Evolutionary conservation across 148 eudicot genomes (phyloP).

Genomic region (Oxyria digyna): DNA sequence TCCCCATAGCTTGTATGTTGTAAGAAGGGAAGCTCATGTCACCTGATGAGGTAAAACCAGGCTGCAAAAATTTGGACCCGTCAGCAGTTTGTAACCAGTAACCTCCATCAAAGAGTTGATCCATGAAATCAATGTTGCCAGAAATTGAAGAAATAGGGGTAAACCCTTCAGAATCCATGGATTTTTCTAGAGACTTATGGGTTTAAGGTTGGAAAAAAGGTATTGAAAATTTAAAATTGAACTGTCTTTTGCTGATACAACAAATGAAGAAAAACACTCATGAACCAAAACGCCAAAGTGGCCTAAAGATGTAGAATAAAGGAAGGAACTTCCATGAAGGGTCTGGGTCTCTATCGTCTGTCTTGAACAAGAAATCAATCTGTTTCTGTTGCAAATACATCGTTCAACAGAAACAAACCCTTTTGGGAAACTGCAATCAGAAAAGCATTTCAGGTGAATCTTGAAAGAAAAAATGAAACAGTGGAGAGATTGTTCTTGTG

Average conservation of each 20-base stretch:
- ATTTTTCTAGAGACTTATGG: not conserved
- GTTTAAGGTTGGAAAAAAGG: not conserved
- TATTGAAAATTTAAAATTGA: constrained; percentile 1
- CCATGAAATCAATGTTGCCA: constrained; percentile 46
- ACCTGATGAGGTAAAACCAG: constrained; percentile 25
- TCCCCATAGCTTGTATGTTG: constrained; percentile 19
- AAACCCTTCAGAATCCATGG: constrained; percentile 50
- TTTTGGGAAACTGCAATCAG: constrained; percentile 35
- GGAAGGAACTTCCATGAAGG: constrained; percentile 41
- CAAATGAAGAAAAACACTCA: constrained; percentile 8
- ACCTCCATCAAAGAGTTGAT: constrained; percentile 52
- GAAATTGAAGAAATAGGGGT: constrained; percentile 28
- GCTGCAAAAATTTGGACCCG: constrained; percentile 35
- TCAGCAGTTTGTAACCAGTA: constrained; percentile 65
- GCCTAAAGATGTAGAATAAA: constrained; percentile 42
- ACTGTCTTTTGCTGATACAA: not conserved
- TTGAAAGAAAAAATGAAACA: constrained; percentile 13
- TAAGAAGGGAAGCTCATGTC: constrained; percentile 26
- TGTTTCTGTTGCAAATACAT: constrained; percentile 28
- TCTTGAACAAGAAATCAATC: constrained; percentile 21
- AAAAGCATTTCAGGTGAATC: constrained; percentile 16
- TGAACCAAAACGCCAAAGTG: constrained; percentile 47
- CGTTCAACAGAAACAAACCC: constrained; percentile 27
- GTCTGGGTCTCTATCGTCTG: constrained; percentile 21
- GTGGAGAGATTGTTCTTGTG: not conserved